These are phyloP conservation scores for Pachysandra terminalis DNA, from an alignment of 164 flowering plant species.

Conservation along the genomic window DNA sequence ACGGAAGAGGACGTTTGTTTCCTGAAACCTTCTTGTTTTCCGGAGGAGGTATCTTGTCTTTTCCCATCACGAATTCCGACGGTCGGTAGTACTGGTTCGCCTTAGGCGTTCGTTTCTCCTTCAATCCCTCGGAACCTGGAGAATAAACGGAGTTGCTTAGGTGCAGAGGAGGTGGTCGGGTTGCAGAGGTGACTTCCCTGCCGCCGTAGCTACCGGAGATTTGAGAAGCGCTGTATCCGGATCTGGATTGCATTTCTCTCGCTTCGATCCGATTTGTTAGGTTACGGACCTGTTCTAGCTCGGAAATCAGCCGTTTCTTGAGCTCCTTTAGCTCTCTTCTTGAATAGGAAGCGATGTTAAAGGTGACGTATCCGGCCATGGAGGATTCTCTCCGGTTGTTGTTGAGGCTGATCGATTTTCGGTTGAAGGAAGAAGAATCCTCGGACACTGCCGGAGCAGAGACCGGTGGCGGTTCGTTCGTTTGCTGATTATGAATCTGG, in stretches of 20 bases:
- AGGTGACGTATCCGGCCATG: constrained; percentile 20
- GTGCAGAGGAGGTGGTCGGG: constrained; percentile 8
- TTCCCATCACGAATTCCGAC: constrained; percentile 13
- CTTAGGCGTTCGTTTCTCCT: constrained; percentile 22
- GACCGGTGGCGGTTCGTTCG: background rate
- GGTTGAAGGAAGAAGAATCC: constrained; percentile 22
- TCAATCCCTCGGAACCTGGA: constrained; percentile 3
- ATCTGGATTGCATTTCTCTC: constrained; percentile 28
- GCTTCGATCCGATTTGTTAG: constrained; percentile 50
- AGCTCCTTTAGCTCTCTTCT: constrained; percentile 47
- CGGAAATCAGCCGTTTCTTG: constrained; percentile 34
- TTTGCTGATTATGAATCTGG: constrained; percentile 15
- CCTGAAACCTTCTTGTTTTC: too few species aligned
- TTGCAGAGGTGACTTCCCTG: constrained; percentile 9
- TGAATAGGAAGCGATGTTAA: constrained; percentile 38
- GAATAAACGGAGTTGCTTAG: constrained; percentile 3
- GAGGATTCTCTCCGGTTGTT: constrained; percentile 6
- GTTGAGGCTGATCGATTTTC: constrained; percentile 16
- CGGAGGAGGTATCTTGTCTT: too few species aligned
- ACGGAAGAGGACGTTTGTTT: constrained; percentile 38
- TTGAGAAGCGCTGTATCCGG: constrained; percentile 24
- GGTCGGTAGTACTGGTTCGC: constrained; percentile 15
- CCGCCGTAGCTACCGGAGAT: constrained; percentile 15
- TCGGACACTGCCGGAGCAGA: constrained; percentile 16
- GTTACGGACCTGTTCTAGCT: too few species aligned